These are phyloP conservation scores for Malus hybrid DNA, from an alignment of 331 rosid genomes.

Conservation along the genomic window DNA sequence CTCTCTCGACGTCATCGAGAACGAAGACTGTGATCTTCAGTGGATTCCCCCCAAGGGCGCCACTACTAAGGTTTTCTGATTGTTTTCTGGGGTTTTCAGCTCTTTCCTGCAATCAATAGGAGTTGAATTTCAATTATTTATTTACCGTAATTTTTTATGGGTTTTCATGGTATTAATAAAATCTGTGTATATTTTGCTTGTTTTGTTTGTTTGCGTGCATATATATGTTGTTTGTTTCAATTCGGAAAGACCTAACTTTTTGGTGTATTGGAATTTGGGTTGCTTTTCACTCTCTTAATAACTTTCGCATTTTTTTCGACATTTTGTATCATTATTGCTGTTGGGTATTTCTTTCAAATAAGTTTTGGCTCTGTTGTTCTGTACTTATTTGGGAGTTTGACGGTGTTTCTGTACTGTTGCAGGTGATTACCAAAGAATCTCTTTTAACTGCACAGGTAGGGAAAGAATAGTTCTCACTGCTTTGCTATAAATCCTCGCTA, in stretches of 20 bases:
- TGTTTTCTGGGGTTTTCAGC: neutral
- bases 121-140: neutral
- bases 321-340: neutral
- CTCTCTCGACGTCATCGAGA: constrained; percentile 55
- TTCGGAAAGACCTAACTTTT: neutral
- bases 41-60: constrained; percentile 51
- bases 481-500: neutral
- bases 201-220: neutral
- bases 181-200: neutral
- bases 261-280: neutral
- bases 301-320: neutral
- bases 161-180: too few species aligned
- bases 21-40: constrained; percentile 49
- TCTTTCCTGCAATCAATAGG: neutral
- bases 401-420: constrained; percentile 12
- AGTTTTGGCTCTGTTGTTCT: neutral
- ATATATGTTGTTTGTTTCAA: neutral
- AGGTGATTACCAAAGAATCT: constrained; percentile 83
- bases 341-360: neutral
- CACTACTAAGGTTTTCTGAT: constrained; percentile 54
- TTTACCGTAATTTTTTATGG: too few species aligned
- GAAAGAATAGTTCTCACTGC: neutral
- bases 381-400: constrained; percentile 2
- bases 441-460: constrained; percentile 77
- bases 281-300: neutral